Conservation (phyloP, 805 yeast genomes). For the Wickerhamomyces chambardii region DNA sequence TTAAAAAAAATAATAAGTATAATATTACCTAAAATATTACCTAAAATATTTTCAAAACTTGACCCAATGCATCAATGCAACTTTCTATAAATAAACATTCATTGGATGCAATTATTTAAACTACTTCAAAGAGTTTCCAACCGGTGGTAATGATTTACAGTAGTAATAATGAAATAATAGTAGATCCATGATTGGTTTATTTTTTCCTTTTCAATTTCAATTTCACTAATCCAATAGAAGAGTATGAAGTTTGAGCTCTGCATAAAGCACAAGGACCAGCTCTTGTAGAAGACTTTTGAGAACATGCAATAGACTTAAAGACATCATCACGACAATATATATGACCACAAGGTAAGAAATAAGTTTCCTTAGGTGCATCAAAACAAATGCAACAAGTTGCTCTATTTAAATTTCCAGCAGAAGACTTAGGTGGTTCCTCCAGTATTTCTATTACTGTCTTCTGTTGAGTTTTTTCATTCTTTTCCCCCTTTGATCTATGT, state of each 20-base stretch:
- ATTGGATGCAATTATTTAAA: too few relatives aligned
- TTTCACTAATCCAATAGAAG: conserved; percentile 19
- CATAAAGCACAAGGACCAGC: conserved; percentile 35
- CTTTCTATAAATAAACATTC: too few relatives aligned
- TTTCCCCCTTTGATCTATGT: conserved; percentile 1
- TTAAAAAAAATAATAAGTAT: too few relatives aligned
- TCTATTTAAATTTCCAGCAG: conserved; percentile 7
- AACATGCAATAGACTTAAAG: conserved; percentile 31
- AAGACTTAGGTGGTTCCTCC: conserved; percentile 7
- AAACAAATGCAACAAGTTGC: conserved; percentile 44
- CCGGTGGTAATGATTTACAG: too few relatives aligned
- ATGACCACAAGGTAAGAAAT: conserved; percentile 50
- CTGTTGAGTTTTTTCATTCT: conserved; percentile 4
- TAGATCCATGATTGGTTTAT: too few relatives aligned
- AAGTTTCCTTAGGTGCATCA: conserved; percentile 39
- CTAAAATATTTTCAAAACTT: too few relatives aligned
- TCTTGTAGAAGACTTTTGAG: conserved; percentile 19
- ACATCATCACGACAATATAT: conserved; percentile 45
- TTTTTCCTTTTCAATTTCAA: conserved; percentile 19
- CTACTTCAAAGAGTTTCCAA: too few relatives aligned
- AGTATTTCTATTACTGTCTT: conserved; percentile 26
- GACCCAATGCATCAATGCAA: too few relatives aligned
- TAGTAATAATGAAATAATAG: too few relatives aligned
- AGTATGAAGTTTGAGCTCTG: conserved; percentile 24
- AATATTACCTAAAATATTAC: too few relatives aligned